Base-by-base conservation (phyloP, 139 green algal genomes). In the Coelastrella sp. region DNA sequence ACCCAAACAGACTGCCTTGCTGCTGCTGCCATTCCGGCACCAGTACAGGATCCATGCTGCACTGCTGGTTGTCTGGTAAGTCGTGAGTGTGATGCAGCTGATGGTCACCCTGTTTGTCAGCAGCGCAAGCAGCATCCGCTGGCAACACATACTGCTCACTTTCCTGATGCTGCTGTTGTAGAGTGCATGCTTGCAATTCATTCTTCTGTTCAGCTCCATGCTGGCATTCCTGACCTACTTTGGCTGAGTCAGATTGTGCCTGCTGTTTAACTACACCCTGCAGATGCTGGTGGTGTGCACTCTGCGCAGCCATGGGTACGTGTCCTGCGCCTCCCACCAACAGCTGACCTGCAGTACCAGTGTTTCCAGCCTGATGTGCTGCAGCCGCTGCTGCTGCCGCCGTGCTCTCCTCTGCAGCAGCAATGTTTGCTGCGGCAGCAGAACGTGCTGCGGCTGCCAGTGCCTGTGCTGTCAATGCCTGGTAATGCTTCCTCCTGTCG, bases 11-110 rank as follows among this genome's bases (percentile, higher is more conserved):
- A 24, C 84, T 88, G 66, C 84, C 63, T 10, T 81, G 84, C 49
- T 88, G 82, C 82, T 87, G 84, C 84, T 88, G 84, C 84, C 84
- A 88, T 57, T 88, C 84, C n/a, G 84, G 84, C 10, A 88, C 49
- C 10, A 80, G 27, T 4, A 81, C 49, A 56, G 57, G 82, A 11
- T 75, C 58, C 80, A 58, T 80, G 56, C 49, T 66, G 56, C 25
- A 59, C 74, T 80, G 74, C 74, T 80, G 74, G 25, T 80, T 57
- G 25, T 14, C 74, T 19, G 10, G 24, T 8, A 80, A 10, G 74
- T 58, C 74, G 58, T 80, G 24, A 19, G 74, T 17, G 7, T 15
- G 74, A 59, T 57, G 24, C 10, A 59, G 74, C 24, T 80, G 74
- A n/a, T 57, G 35, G 35, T 49, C 35, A 49, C 35, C 35, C 35